Evolutionary conservation across 1,284 basidiomycete genomes (phyloP).

Genomic region (Apiotrichum akiyoshidainum): DNA sequence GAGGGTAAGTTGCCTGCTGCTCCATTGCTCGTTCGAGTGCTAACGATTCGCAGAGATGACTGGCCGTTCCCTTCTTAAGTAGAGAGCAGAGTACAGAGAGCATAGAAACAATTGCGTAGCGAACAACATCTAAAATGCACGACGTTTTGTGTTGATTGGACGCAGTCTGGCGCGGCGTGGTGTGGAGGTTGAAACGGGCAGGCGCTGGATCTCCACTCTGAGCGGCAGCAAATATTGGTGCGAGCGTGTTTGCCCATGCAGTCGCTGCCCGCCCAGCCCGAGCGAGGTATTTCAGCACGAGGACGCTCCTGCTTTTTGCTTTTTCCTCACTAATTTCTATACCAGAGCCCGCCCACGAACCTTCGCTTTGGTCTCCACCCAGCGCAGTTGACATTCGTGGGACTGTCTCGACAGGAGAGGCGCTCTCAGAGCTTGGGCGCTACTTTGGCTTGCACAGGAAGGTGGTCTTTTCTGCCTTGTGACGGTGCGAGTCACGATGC

Average conservation of each 20-base stretch:
- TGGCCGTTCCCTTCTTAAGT: constrained; percentile 19
- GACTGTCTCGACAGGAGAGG: constrained; percentile 6
- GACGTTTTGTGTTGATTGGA: no score
- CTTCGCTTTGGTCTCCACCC: constrained; percentile 6
- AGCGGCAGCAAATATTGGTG: no score
- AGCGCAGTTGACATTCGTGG: constrained; percentile 20
- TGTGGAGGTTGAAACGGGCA: no score
- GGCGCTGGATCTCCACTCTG: no score
- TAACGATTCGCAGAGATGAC: constrained; percentile 16
- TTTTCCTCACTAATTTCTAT: constrained; percentile 12
- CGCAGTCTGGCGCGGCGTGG: no score
- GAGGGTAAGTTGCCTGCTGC: constrained; percentile 26
- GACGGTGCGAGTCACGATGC: constrained; percentile 24
- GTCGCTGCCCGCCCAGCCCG: not conserved
- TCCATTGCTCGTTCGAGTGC: not conserved
- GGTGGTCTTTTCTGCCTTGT: not conserved
- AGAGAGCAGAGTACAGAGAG: constrained; percentile 1
- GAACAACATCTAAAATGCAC: not conserved
- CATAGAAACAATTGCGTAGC: not conserved
- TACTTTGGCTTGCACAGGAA: constrained; percentile 25
- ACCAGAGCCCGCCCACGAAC: constrained; percentile 20
- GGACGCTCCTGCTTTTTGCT: not conserved
- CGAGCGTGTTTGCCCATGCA: no score
- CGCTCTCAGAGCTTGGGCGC: constrained; percentile 22
- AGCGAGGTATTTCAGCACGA: not conserved